A percentile compares a stretch with the other conserved stretches of the same genome.
phyloP scores from a whole-genome alignment of 2,329 filamentous ascomycete species.

The Xylaria arbuscula region DNA sequence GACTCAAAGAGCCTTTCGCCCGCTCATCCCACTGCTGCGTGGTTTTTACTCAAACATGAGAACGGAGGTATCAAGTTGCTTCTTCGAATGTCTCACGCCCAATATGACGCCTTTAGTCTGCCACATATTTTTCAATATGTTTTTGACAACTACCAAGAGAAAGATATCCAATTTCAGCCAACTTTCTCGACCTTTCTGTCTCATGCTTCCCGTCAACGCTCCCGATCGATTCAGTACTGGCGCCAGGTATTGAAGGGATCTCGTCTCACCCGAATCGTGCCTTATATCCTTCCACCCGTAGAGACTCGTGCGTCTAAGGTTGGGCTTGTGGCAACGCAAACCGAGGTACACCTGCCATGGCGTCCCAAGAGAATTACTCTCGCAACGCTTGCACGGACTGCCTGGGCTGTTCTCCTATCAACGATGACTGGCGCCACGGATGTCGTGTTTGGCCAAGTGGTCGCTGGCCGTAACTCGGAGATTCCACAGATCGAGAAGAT shows the following conservation, averaged over 20 bases:
- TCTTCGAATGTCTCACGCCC: constrained; percentile 20
- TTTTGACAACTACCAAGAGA: constrained; percentile 16
- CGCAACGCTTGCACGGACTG: constrained; percentile 15
- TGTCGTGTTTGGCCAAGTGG: constrained; percentile 18
- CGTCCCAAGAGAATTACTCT: constrained; percentile 19
- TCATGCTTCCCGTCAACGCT: constrained; percentile 12
- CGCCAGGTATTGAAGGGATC: constrained; percentile 15
- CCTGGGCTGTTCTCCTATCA: constrained; percentile 19
- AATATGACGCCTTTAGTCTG: constrained; percentile 27
- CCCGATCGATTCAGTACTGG: constrained; percentile 16
- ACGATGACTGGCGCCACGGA: constrained; percentile 9
- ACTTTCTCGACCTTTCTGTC: constrained; percentile 16
- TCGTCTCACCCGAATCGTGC: constrained; percentile 6
- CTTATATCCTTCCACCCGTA: background rate
- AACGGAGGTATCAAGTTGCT: constrained; percentile 9
- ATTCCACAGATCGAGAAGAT: constrained; percentile 17
- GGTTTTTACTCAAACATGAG: constrained; percentile 15
- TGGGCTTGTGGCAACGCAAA: background rate
- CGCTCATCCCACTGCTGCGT: constrained; percentile 18
- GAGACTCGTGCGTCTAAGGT: background rate
- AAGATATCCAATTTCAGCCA: constrained; percentile 6
- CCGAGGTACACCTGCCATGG: constrained; percentile 12
- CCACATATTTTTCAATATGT: constrained; percentile 21
- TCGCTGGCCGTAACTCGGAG: constrained; percentile 22
- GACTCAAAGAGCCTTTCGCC: background rate